Base-by-base conservation (phyloP, 2,329 filamentous ascomycete species). In the Colletotrichum sp. region DNA sequence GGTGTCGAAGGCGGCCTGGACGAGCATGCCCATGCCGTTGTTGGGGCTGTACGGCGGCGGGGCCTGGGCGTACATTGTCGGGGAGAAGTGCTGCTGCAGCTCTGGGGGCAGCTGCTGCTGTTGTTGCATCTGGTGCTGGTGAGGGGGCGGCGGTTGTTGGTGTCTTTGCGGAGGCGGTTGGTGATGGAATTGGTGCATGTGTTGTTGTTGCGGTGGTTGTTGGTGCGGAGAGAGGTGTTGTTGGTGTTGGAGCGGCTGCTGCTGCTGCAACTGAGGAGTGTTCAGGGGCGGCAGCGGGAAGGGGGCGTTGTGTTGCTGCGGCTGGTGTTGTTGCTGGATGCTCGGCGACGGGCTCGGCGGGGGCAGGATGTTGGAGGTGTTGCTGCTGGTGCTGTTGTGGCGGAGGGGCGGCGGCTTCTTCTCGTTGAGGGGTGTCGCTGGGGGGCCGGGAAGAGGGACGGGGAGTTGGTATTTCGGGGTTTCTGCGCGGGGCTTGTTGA, bases 21-120 rank as follows among this genome's bases (percentile, higher is more conserved):
- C 84, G 9, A 88, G 81, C 80, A 89, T 84, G 26, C 84, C 83
- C 30, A 88, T 81, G 2, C 85, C 84, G 49, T 86, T 83, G 15
- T 80, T 82, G 16, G 81, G 72, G 57, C 80, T 76, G 44, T 77
- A 72, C 5, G 63, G 71, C 9, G 81, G 70, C 24, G 76, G 76
- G 8, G 77, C 78, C 8, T 78, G 79, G 71, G 60, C 79, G 81
- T 32, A 72, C 71, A 52, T 72, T 68, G 49, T 70, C 66, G 62
- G 64, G 68, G 44, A 76, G 75, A 44, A 77, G 77, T 64, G 76
- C 65, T 30, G 71, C 72, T 65, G 78, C 24, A 76, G 44, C 30
- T 76, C 73, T 15, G 69, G 73, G 18, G 69, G 73, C 8, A 73
- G 68, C 8, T 78, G 78, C 10, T 78, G 78, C 39, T 80, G 78